Evolutionary conservation across 345 rosid species (phyloP), one percentile per base, ranked within the genome.

Genomic region (Melastoma malabathricum): DNA sequence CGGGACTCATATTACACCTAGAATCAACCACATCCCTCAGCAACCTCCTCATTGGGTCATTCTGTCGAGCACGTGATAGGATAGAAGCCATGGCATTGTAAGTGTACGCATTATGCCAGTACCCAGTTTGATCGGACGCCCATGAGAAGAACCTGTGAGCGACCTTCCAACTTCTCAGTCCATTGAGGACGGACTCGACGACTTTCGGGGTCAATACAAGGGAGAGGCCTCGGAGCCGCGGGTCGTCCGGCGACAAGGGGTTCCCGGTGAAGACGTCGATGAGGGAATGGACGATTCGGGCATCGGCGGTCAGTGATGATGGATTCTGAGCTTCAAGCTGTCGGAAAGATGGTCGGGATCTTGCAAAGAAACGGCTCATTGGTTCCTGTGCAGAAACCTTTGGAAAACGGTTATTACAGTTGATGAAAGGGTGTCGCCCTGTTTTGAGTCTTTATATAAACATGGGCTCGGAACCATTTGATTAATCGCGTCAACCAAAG

Each of bases 21-120:
- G 89, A 79, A 63, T 31, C 60, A 13, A 81, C 43, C 55, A 79
- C 66, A 27, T 81, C 74, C 34, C 19, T 17, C 0, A 59, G 78
- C 66, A 89, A 68, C 54, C 12, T 54, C 63, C 58, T 81, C 71
- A 89, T 57, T 72, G 64, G 63, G 77, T 77, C 84, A 73, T 74
- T 76, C 64, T 78, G 89, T 83, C 97, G 96, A 89, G 84, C 96
- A 78, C 78, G 71, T 74, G 94, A 83, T 51, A 89, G 90, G 73
- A 81, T 68, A 15, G 70, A 73, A 0, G 95, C 94, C 94, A 89
- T 81, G 64, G 94, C 85, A 59, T 86, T 89, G 67, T 72, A 83
- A 66, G 84, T 65, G 51, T 89, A 83, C 15, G 79, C 62, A 45
- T 73, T 84, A 53, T 81, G 82, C 51, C 49, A 61, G 55, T 79